Conservation (phyloP, 164 flowering plant species). For the Liriodendron chinense region DNA sequence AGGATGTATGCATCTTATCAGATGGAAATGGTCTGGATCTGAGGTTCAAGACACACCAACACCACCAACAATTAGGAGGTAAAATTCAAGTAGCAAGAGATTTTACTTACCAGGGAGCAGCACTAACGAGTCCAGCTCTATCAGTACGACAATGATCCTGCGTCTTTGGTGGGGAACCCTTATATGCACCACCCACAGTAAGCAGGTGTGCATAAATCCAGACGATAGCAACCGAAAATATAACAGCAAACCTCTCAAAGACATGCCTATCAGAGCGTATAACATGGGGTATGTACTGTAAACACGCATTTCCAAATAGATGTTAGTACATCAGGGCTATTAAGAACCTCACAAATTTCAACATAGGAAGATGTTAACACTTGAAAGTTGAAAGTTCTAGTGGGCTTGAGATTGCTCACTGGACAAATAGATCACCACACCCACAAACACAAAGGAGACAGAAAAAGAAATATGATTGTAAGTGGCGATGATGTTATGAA, state of each 20-base stretch:
- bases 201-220: conserved; percentile 96
- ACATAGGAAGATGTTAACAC: neutral
- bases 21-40: neutral
- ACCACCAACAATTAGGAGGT: neutral
- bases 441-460: neutral
- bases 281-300: conserved; percentile 81
- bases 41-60: neutral
- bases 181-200: conserved; percentile 94
- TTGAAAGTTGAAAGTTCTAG: neutral
- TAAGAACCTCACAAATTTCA: neutral
- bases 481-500: neutral
- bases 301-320: conserved; percentile 5
- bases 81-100: neutral
- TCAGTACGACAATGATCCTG: conserved; percentile 85
- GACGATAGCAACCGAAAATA: conserved; percentile 74
- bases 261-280: conserved; percentile 43
- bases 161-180: conserved; percentile 48
- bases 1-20: too few relatives aligned
- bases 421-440: neutral
- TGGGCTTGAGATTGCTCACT: neutral
- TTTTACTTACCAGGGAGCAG: conserved; percentile 81
- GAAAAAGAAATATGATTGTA: neutral
- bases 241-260: conserved; percentile 82
- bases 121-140: conserved; percentile 76
- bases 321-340: neutral